These are phyloP conservation scores for Atkinsonella texensis DNA, from an alignment of 2,329 filamentous ascomycete species.

Conservation along the genomic window DNA sequence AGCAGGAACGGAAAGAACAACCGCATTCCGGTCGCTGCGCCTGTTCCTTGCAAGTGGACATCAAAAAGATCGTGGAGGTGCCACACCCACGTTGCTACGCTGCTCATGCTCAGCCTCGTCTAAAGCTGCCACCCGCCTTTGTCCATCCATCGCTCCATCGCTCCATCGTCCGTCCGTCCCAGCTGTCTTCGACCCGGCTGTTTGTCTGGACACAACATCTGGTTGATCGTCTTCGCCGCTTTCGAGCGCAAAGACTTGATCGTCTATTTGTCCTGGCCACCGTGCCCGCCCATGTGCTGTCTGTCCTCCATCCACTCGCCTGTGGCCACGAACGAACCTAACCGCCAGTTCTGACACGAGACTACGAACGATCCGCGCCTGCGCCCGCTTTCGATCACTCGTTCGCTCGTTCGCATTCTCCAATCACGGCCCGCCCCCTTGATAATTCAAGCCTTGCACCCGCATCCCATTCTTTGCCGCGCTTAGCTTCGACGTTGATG, in stretches of 20 bases:
- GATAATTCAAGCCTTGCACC: not conserved
- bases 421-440: constrained; percentile 4
- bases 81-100: constrained; percentile 1
- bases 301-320: not conserved
- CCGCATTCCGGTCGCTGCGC: not conserved
- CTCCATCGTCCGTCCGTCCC: not conserved
- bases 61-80: not conserved
- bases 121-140: not conserved
- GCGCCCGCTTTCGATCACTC: not conserved
- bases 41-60: not conserved
- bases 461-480: constrained; percentile 1
- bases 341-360: not conserved
- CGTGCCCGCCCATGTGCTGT: not conserved
- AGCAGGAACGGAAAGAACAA: constrained; percentile 4
- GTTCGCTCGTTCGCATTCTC: not conserved
- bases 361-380: not conserved
- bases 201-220: not conserved
- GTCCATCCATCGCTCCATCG: not conserved
- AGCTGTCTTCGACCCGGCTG: not conserved
- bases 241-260: not conserved
- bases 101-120: not conserved
- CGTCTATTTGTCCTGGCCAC: not conserved
- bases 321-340: not conserved
- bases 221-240: not conserved
- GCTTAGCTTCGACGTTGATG: constrained; percentile 2